A percentile compares a stretch with the other conserved stretches of the same genome.
Evolutionary conservation across 805 yeast genomes (phyloP).

Genomic region (Pichia deserticola): DNA sequence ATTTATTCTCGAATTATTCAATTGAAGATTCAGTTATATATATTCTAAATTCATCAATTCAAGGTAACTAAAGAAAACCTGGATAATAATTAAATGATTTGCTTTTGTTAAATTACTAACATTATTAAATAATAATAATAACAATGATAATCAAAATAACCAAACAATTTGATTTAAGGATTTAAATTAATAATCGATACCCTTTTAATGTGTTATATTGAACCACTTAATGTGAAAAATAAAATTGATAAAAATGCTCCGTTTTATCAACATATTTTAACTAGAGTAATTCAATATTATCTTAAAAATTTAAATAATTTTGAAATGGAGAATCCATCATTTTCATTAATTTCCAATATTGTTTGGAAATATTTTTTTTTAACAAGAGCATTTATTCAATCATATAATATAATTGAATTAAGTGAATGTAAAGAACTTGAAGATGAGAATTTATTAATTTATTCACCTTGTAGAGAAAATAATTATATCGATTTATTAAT

Average conservation of each 20-base stretch:
- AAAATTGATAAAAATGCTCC: conserved; percentile 26
- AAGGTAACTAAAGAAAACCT: conserved; percentile 1
- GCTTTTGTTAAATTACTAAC: not conserved
- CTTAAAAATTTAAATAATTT: conserved; percentile 13
- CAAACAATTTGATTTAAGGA: conserved; percentile 11
- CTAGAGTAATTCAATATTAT: conserved; percentile 16
- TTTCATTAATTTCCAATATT: conserved; percentile 23
- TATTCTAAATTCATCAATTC: not conserved
- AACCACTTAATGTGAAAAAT: conserved; percentile 26
- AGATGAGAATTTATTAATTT: conserved; percentile 18
- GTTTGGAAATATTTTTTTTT: conserved; percentile 28
- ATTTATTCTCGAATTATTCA: conserved; percentile 23
- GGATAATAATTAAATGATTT: not conserved
- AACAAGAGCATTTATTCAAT: conserved; percentile 27
- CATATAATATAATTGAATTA: conserved; percentile 30
- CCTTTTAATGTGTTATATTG: conserved; percentile 22
- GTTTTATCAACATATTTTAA: conserved; percentile 20
- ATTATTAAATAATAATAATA: too few species aligned
- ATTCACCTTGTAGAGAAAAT: conserved; percentile 27
- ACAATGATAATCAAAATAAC: not conserved
- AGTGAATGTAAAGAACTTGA: conserved; percentile 18
- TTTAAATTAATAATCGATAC: conserved; percentile 18
- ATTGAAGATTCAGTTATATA: conserved; percentile 12
- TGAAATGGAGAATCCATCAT: conserved; percentile 13
- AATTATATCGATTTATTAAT: conserved; percentile 33